Evolutionary conservation across 1,284 basidiomycete species (phyloP).

Genomic region (Malassezia furfur): DNA sequence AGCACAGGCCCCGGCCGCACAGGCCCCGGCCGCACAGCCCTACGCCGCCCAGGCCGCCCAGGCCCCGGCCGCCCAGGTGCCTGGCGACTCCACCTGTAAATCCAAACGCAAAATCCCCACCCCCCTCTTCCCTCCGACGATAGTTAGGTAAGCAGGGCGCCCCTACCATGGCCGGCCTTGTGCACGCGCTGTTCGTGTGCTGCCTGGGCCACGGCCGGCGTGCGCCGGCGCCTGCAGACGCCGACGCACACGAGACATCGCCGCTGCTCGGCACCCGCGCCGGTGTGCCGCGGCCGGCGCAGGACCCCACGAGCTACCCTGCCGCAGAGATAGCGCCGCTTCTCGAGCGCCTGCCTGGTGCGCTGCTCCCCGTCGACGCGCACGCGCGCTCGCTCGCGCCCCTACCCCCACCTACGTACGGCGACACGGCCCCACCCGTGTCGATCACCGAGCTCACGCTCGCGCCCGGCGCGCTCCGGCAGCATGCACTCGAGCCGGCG

Average conservation of each 20-base stretch:
- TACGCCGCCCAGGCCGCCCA: too few relatives aligned
- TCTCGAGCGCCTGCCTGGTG: background rate
- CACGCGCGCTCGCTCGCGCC: background rate
- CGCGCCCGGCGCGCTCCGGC: too few relatives aligned
- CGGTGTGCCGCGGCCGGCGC: background rate
- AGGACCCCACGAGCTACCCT: background rate
- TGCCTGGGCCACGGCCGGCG: conserved; percentile 1
- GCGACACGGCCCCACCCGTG: background rate
- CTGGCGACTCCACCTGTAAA: too few relatives aligned
- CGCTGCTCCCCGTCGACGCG: background rate
- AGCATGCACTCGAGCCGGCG: too few relatives aligned
- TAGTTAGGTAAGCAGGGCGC: too few relatives aligned
- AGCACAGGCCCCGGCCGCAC: too few relatives aligned
- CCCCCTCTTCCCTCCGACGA: background rate
- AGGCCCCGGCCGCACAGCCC: too few relatives aligned
- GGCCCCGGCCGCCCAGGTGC: too few relatives aligned
- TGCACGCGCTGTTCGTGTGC: conserved; percentile 7
- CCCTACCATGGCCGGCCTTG: background rate
- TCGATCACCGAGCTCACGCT: background rate
- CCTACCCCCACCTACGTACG: background rate
- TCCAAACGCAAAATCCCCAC: too few relatives aligned
- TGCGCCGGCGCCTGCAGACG: background rate
- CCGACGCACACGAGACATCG: background rate
- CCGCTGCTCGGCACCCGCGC: background rate
- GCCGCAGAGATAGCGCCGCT: background rate